These are phyloP conservation scores for Solanum hybrid DNA, from an alignment of 305 asterid genomes.

Conservation along the genomic window DNA sequence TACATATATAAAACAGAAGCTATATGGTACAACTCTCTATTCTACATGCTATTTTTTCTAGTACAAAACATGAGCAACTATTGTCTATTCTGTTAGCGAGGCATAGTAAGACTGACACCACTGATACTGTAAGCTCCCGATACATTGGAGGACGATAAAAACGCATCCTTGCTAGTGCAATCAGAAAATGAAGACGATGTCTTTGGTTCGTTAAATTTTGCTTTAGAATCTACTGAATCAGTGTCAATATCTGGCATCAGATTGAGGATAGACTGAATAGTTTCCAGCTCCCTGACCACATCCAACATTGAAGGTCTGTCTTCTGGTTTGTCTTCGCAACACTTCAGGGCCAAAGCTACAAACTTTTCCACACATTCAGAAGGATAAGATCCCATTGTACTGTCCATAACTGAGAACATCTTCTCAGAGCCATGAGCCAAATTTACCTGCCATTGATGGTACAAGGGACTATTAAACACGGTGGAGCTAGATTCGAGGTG, in stretches of 20 bases:
- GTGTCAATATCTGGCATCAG: conserved; percentile 31
- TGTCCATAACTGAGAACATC: conserved; percentile 58
- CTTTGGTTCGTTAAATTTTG: conserved; percentile 14
- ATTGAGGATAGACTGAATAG: conserved; percentile 22
- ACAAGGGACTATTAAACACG: background rate
- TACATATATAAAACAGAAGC: background rate
- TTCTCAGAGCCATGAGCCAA: conserved; percentile 49
- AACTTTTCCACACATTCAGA: conserved; percentile 53
- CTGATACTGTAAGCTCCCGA: conserved; percentile 49
- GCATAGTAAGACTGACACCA: conserved; percentile 32
- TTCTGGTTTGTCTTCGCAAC: conserved; percentile 66
- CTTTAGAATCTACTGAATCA: conserved; percentile 16
- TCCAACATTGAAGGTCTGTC: conserved; percentile 67
- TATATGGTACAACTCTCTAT: background rate
- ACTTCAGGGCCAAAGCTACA: conserved; percentile 50
- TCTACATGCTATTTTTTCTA: background rate
- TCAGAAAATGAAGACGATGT: conserved; percentile 25
- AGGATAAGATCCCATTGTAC: conserved; percentile 64
- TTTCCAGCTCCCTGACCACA: conserved; percentile 72
- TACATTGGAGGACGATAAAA: conserved; percentile 24
- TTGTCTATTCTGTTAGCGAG: conserved; percentile 57
- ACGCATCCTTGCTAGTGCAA: conserved; percentile 20
- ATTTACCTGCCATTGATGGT: conserved; percentile 36
- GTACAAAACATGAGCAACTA: conserved; percentile 12
- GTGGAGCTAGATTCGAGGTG: background rate